Base-by-base conservation (phyloP, 176 grass and related monocot species). In the Otatea glauca region DNA sequence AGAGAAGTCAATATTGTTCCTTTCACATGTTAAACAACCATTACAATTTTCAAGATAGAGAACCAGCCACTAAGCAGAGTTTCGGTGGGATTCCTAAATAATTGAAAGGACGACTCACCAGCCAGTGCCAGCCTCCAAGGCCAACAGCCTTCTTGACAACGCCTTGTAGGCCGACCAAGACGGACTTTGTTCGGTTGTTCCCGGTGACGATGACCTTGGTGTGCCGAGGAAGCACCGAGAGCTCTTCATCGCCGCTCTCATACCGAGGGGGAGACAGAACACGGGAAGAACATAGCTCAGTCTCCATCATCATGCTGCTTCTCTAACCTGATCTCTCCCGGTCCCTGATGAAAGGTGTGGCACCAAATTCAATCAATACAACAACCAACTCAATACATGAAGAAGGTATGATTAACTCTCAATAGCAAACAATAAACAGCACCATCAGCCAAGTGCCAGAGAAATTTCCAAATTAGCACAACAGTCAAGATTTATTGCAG, bases 131-230 rank as follows among this genome's bases (percentile, higher is more conserved):
- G 55, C 94, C 94, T 72, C 94, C 94, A 61, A 96, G 91, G 32
- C 94, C 94, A 70, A 96, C 91, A 85, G 91, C 88, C 84, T 96
- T 96, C 88, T 96, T 96, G 58, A 96, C 91, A 62, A 96, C 94
- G 5, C 94, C 94, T 76, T 96, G 88, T 4, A 96, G 81, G 49
- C 94, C 94, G 5, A 96, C 94, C 80, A 96, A 85, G 62, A 96
- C 88, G 23, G 94, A 96, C 59, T 96, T 96, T 37, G 94, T 96
- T 42, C 94, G 86, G 83, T 96, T 96, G 86, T 96, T 96, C 81
- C 94, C 94, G 7, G 90, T 96, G 76, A 96, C 91, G 42, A 93
- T 76, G 72, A 96, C 94, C 81, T 96, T 96, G 13, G 94, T 96
- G 63, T 96, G 86, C 63, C 85, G 85, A 11, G 91, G 94, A 51